phyloP scores from a whole-genome alignment of 768 basidiomycete species.

The Rhodotorula babjevae region DNA sequence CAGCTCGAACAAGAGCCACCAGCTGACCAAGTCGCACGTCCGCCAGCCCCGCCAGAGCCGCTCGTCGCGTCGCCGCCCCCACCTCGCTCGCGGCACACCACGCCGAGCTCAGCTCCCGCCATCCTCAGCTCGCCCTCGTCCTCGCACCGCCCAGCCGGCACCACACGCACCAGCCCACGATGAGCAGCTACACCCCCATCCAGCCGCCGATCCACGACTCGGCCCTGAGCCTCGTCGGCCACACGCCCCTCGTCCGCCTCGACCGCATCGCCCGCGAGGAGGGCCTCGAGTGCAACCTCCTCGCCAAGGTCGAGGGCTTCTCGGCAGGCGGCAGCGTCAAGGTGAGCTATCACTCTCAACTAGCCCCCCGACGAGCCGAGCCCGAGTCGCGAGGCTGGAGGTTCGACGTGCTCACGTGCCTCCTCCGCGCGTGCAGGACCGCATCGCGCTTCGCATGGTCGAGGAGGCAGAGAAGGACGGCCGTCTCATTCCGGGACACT shows the following conservation, averaged over 20 bases:
- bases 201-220: constrained; percentile 16
- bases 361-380: no score
- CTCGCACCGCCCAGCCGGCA: not conserved
- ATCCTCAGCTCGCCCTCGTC: not conserved
- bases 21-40: no score
- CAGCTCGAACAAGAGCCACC: no score
- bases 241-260: constrained; percentile 82
- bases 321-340: constrained; percentile 92
- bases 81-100: no score
- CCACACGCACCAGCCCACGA: not conserved
- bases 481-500: constrained; percentile 74
- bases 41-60: no score
- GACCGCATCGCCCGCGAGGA: constrained; percentile 69
- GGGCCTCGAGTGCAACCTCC: constrained; percentile 78
- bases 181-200: not conserved
- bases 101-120: no score
- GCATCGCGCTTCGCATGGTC: constrained; percentile 65
- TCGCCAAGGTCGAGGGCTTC: constrained; percentile 84
- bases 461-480: constrained; percentile 88
- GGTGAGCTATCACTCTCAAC: constrained; percentile 45
- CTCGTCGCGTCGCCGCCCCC: no score
- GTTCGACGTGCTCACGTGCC: not conserved
- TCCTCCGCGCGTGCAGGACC: constrained; percentile 12
- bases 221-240: constrained; percentile 60
- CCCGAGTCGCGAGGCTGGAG: not conserved